phyloP scores from a whole-genome alignment of 306 rosid species.

The Alnus glutinosa region DNA sequence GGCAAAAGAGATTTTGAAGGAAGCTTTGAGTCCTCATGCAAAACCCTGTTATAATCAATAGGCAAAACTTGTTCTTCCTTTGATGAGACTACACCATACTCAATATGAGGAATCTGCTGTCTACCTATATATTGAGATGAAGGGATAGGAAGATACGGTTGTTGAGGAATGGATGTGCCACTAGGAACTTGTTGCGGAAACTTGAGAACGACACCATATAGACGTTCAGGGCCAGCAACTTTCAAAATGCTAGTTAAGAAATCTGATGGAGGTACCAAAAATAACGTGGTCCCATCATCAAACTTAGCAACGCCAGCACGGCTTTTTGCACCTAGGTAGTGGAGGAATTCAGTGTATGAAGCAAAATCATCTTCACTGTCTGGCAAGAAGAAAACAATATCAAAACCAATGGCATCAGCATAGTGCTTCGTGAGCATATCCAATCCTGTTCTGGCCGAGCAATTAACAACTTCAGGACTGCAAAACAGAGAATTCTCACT shows the following conservation, averaged over 20 bases:
- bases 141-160: slow-evolving; percentile 51
- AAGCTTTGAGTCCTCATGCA: slow-evolving; percentile 65
- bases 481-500: slow-evolving; percentile 37
- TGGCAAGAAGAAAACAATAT: slow-evolving; percentile 91
- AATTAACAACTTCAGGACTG: slow-evolving; percentile 93
- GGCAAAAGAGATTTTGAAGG: slow-evolving; percentile 55
- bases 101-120: slow-evolving; percentile 65
- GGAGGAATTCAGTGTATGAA: slow-evolving; percentile 98
- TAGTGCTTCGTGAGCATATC: slow-evolving; percentile 89
- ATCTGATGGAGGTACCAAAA: slow-evolving; percentile 97
- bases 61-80: slow-evolving; percentile 66
- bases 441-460: slow-evolving; percentile 98
- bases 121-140: slow-evolving; percentile 62
- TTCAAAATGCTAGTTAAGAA: slow-evolving; percentile 82
- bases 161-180: slow-evolving; percentile 53
- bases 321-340: slow-evolving; percentile 80
- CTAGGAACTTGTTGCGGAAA: slow-evolving; percentile 63
- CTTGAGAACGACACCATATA: slow-evolving; percentile 96
- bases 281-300: slow-evolving; percentile 81
- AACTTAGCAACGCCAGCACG: slow-evolving; percentile 99
- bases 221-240: slow-evolving; percentile 90
- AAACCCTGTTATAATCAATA: slow-evolving; percentile 58
- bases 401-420: slow-evolving; percentile 90
- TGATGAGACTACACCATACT: slow-evolving; percentile 49
- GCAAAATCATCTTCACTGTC: slow-evolving; percentile 98